Evolutionary conservation across 805 yeast species (phyloP).

Genomic region (Clavispora carvajalis): DNA sequence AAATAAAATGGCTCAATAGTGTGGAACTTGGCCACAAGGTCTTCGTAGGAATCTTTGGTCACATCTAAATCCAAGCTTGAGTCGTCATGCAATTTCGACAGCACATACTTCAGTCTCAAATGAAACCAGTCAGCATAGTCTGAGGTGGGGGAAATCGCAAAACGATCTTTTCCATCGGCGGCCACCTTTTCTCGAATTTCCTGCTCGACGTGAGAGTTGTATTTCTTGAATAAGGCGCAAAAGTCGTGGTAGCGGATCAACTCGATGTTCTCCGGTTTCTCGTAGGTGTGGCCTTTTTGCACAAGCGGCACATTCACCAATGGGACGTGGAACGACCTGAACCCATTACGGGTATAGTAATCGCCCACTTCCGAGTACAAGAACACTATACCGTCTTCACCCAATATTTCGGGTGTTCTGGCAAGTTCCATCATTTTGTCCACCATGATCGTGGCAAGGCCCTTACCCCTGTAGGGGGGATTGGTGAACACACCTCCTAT

Average conservation of each 20-base stretch:
- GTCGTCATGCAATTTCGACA: constrained; percentile 10
- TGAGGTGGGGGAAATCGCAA: constrained; percentile 24
- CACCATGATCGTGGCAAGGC: constrained; percentile 36
- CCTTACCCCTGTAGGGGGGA: constrained; percentile 31
- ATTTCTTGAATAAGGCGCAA: constrained; percentile 18
- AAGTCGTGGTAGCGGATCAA: constrained; percentile 28
- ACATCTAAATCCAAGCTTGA: constrained; percentile 3
- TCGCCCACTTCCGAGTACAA: constrained; percentile 42
- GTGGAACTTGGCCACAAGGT: constrained; percentile 16
- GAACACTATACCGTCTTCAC: constrained; percentile 30
- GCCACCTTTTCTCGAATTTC: constrained; percentile 16
- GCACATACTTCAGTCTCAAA: constrained; percentile 30
- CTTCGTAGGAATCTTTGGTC: constrained; percentile 7
- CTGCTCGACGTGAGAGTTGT: constrained; percentile 16
- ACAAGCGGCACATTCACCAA: constrained; percentile 22
- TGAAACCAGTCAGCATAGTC: constrained; percentile 39
- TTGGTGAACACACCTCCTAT: constrained; percentile 40
- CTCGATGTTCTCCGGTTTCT: constrained; percentile 6
- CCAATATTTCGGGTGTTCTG: constrained; percentile 17
- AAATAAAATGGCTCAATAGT: constrained; percentile 24
- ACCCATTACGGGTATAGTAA: constrained; percentile 34
- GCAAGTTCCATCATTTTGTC: constrained; percentile 28
- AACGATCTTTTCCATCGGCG: constrained; percentile 28
- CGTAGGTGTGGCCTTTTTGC: neutral
- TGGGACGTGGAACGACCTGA: constrained; percentile 33